Evolutionary conservation across 106 monocot genomes (phyloP).

Genomic region (Xerophyta viscosa): DNA sequence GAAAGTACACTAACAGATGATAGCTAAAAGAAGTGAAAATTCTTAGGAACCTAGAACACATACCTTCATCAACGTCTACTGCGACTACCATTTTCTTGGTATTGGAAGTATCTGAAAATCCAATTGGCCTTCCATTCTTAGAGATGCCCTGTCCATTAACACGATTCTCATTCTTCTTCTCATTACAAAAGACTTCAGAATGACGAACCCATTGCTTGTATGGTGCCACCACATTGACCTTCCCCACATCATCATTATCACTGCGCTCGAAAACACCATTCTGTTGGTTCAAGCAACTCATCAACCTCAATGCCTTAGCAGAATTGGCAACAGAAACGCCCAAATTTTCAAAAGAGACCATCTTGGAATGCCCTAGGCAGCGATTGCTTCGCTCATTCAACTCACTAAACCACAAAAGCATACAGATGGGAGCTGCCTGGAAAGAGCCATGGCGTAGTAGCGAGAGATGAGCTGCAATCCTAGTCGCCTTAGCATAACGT

Average conservation of each 20-base stretch:
- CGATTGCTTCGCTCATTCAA: neutral
- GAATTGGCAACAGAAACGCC: neutral
- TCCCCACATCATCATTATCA: constrained; percentile 20
- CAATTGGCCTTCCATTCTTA: constrained; percentile 29
- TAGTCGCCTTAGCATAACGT: constrained; percentile 19
- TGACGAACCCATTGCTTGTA: constrained; percentile 20
- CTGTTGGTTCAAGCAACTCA: constrained; percentile 29
- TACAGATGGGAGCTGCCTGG: neutral
- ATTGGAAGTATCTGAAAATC: constrained; percentile 13
- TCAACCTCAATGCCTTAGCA: constrained; percentile 25
- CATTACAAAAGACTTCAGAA: constrained; percentile 6
- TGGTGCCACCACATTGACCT: constrained; percentile 18
- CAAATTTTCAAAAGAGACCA: neutral
- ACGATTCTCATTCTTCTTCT: constrained; percentile 10
- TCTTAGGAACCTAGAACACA: neutral
- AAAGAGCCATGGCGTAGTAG: constrained; percentile 30
- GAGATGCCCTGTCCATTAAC: constrained; percentile 35
- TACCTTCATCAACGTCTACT: constrained; percentile 99
- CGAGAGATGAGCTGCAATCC: constrained; percentile 6
- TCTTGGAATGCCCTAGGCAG: neutral
- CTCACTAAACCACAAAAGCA: constrained; percentile 2
- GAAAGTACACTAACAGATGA: no score
- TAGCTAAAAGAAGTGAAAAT: no score
- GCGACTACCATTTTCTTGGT: constrained; percentile 63
- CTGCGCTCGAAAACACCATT: constrained; percentile 13